Evolutionary conservation across 2,329 filamentous ascomycete species (phyloP), one percentile per base, ranked within the genome.

Genomic region (Talaromyces albobiverticillius): DNA sequence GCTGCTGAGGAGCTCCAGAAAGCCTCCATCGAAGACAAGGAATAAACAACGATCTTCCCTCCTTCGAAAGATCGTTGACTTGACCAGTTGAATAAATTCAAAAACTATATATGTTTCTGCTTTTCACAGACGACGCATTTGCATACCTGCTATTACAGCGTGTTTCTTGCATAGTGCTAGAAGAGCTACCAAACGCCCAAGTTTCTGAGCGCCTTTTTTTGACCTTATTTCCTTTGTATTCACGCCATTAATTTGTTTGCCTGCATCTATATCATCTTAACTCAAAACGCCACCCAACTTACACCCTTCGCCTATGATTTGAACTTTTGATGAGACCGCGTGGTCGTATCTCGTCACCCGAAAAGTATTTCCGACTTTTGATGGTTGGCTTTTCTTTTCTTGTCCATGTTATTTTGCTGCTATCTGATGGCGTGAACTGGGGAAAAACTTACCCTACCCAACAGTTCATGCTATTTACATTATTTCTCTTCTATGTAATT

Each of bases 1-100:
- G 83, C 77, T 23, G 71, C 79, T 18, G 80, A 82, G 53, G 83
- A 86, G 59, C 72, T 87, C 55, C 76, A 85, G 71, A 79, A 82
- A 62, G 79, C 82, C 46, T 78, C 77, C 49, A 69, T 87, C 38
- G 84, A 87, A 68, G 83, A 85, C 60, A 72, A 72, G 60, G 72
- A 67, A 53, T 73, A 66, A 49, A n/a, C n/a, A n/a, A n/a, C n/a
- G 23, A 16, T n/a, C 40, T 26, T 9, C n/a, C n/a, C n/a, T n/a
- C n/a, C n/a, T n/a, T 16, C 36, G 16, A 7, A 22, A 22, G 9
- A 11, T 16, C 16, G 13, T 14, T 18, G 41, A 40, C 40, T 23
- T 51, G 23, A 23, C 9, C 38, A 32, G 5, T 43, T 43, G 36
- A 43, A 51, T 34, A 43, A 34, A 51, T n/a, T n/a, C n/a, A 41